A percentile compares a stretch with the other conserved stretches of the same genome.
These are phyloP conservation scores for Saccharum officinarum DNA, from an alignment of 176 grass and related monocot species.

Conservation along the genomic window DNA sequence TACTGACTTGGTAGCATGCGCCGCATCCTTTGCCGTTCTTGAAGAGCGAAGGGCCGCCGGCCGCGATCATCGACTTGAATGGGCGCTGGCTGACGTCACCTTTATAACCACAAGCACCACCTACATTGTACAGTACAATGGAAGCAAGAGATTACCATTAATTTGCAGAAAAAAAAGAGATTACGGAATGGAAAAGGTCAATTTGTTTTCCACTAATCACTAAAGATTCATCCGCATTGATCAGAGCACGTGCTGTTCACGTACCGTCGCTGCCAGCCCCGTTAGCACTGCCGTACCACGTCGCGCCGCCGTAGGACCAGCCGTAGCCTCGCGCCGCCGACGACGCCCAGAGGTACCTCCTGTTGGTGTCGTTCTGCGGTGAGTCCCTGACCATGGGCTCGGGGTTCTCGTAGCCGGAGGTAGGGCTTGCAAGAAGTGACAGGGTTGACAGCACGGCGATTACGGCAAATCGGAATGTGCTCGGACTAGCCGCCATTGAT, in stretches of 20 bases:
- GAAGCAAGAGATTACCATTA: no score
- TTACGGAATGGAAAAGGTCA: not conserved
- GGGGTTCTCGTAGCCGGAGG: not conserved
- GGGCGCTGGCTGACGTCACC: constrained; percentile 52
- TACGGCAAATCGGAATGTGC: not conserved
- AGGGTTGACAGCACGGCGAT: constrained; percentile 7
- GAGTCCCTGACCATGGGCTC: not conserved
- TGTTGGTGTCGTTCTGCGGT: constrained; percentile 10
- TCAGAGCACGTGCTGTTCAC: not conserved
- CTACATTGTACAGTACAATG: constrained; percentile 18
- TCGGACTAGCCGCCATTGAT: constrained; percentile 26
- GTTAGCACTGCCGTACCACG: constrained; percentile 76
- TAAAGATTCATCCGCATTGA: not conserved
- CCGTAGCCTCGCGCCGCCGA: constrained; percentile 1
- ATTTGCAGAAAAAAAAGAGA: not conserved
- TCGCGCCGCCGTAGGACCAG: constrained; percentile 70
- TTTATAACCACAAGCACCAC: constrained; percentile 74
- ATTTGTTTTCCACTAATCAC: not conserved
- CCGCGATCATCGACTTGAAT: constrained; percentile 60
- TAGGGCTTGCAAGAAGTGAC: constrained; percentile 13
- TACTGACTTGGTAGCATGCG: constrained; percentile 67
- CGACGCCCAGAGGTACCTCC: not conserved
- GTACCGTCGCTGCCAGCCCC: constrained; percentile 67
- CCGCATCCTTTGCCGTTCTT: constrained; percentile 78
- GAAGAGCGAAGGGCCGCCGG: constrained; percentile 65